Evolutionary conservation across 1,284 basidiomycete genomes (phyloP).

Genomic region (Coniophora puteana): DNA sequence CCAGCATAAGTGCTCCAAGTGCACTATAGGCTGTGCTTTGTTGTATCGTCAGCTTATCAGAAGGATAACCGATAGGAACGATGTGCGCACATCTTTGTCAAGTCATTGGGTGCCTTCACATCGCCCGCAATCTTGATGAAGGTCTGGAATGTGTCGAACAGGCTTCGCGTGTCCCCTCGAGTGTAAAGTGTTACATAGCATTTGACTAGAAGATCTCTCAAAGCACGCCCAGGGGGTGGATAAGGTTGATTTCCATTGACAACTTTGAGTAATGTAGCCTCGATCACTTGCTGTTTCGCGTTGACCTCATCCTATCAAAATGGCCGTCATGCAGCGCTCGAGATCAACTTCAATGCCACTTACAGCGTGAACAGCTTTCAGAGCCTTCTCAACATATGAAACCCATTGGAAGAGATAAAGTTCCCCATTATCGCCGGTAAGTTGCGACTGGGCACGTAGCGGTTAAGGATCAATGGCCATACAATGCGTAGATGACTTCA

Average conservation of each 20-base stretch:
- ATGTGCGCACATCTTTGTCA: constrained; percentile 60
- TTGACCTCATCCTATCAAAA: constrained; percentile 62
- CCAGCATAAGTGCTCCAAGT: constrained; percentile 84
- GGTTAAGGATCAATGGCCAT: constrained; percentile 4
- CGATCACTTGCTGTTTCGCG: constrained; percentile 54
- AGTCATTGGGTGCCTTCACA: constrained; percentile 60
- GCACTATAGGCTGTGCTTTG: constrained; percentile 74
- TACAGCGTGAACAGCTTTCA: constrained; percentile 49
- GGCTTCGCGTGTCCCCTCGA: constrained; percentile 75
- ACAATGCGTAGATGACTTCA: constrained; percentile 14
- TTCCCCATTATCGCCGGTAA: constrained; percentile 73
- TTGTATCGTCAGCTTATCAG: constrained; percentile 6
- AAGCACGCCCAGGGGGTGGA: constrained; percentile 80
- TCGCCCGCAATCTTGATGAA: constrained; percentile 75
- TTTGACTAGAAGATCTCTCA: constrained; percentile 77
- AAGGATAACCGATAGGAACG: constrained; percentile 5
- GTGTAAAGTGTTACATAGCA: constrained; percentile 79
- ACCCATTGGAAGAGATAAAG: constrained; percentile 85
- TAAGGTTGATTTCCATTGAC: constrained; percentile 58
- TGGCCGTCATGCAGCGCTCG: constrained; percentile 5
- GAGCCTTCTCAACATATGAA: constrained; percentile 57
- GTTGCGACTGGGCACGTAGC: constrained; percentile 46
- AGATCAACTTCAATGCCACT: constrained; percentile 18
- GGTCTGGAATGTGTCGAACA: constrained; percentile 86
- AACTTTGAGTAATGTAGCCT: constrained; percentile 61